phyloP scores from a whole-genome alignment of 2,329 filamentous ascomycete genomes.

The Salinomyces thailandicus region DNA sequence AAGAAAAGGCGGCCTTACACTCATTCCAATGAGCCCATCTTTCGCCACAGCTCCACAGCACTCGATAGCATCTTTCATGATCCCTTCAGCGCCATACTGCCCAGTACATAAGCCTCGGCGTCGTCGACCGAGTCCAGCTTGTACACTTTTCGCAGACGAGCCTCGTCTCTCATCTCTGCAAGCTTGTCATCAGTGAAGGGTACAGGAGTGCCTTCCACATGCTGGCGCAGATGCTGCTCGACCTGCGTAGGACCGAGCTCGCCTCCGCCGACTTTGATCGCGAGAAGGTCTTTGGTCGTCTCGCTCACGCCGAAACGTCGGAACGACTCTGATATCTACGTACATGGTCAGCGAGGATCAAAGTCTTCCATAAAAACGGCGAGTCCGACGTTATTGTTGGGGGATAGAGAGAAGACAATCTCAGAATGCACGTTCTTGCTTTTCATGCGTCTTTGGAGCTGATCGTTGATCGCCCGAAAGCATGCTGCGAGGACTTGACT shows the following conservation, averaged over 20 bases:
- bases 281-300: conserved; percentile 59
- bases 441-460: conserved; percentile 52
- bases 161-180: conserved; percentile 49
- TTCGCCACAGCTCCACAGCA: no score
- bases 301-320: conserved; percentile 73
- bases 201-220: conserved; percentile 51
- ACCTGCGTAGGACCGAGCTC: conserved; percentile 21
- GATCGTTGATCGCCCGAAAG: conserved; percentile 64
- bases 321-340: conserved; percentile 82
- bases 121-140: conserved; percentile 56
- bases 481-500: conserved; percentile 64
- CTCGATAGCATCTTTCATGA: no score
- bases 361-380: not conserved
- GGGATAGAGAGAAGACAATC: conserved; percentile 67
- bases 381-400: conserved; percentile 64
- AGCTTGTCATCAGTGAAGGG: conserved; percentile 56
- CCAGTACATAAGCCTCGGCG: conserved; percentile 59
- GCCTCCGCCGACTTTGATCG: conserved; percentile 61
- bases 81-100: conserved; percentile 68
- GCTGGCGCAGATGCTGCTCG: conserved; percentile 49
- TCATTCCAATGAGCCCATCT: no score
- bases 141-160: conserved; percentile 72
- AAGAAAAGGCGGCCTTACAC: no score
- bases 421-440: conserved; percentile 85
- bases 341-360: conserved; percentile 5